phyloP scores from a whole-genome alignment of 2,329 filamentous ascomycete species.

The Talaromyces atroroseus region DNA sequence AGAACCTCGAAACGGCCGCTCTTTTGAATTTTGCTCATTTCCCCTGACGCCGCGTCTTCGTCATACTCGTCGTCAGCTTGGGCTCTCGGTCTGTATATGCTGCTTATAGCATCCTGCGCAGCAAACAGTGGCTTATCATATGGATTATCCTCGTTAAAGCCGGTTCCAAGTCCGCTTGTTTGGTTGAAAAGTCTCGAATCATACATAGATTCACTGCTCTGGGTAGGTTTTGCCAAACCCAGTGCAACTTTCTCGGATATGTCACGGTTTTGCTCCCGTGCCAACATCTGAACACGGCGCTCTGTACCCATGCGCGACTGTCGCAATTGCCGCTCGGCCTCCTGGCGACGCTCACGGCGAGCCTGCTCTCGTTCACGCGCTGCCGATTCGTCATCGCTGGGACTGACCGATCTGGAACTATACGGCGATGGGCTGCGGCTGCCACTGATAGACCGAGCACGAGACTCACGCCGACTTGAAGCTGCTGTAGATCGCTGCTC shows the following conservation, averaged over 20 bases:
- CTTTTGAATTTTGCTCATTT: conserved; percentile 85
- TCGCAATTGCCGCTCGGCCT: conserved; percentile 82
- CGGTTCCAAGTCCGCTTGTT: conserved; percentile 79
- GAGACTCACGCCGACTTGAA: conserved; percentile 44
- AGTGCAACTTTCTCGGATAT: conserved; percentile 96
- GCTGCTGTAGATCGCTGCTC: conserved; percentile 63
- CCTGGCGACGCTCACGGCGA: conserved; percentile 69
- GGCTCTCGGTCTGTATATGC: conserved; percentile 80
- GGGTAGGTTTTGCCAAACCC: conserved; percentile 88
- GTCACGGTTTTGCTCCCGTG: conserved; percentile 90
- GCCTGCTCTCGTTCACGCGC: conserved; percentile 70
- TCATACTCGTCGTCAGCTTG: conserved; percentile 68
- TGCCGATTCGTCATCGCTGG: conserved; percentile 57
- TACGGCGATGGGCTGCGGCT: conserved; percentile 41
- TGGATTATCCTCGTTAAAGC: conserved; percentile 94
- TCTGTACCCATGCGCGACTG: conserved; percentile 96
- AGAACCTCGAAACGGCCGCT: conserved; percentile 80
- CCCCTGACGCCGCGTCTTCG: conserved; percentile 71
- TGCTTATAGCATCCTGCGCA: conserved; percentile 88
- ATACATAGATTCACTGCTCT: conserved; percentile 91
- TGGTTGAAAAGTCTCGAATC: conserved; percentile 95
- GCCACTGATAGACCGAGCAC: conserved; percentile 40
- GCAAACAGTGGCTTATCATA: conserved; percentile 98
- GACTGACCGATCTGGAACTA: conserved; percentile 42
- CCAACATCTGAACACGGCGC: conserved; percentile 84